phyloP scores from a whole-genome alignment of 1,284 basidiomycete genomes.

The Boletus smithii region DNA sequence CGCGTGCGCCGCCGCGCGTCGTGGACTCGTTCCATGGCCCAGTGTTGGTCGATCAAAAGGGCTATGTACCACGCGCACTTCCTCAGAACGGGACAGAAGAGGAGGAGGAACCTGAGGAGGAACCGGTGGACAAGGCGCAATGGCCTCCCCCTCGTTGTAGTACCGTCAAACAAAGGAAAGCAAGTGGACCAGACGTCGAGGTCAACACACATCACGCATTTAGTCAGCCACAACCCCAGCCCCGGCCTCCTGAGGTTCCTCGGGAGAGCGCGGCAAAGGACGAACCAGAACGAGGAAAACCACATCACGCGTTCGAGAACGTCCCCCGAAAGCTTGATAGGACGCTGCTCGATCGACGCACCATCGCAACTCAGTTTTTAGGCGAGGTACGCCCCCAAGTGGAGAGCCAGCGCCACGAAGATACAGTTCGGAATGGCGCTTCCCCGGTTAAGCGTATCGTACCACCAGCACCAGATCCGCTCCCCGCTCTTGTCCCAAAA shows the following conservation, averaged over 20 bases:
- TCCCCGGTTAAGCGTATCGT: conserved; percentile 6
- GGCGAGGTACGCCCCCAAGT: background rate
- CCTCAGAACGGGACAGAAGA: background rate
- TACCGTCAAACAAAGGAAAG: background rate
- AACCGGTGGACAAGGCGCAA: background rate
- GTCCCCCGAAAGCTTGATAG: too few species aligned
- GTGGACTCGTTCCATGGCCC: conserved; percentile 20
- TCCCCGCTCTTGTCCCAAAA: too few species aligned
- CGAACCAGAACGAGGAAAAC: background rate
- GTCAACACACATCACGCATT: conserved; percentile 22
- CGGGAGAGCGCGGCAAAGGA: too few species aligned
- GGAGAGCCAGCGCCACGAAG: background rate
- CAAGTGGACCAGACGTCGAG: background rate
- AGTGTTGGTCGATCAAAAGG: conserved; percentile 23
- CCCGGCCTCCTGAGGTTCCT: background rate
- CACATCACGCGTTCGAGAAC: background rate
- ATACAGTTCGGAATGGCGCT: background rate
- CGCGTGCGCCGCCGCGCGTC: conserved; percentile 26
- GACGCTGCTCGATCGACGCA: background rate
- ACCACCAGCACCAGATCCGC: background rate
- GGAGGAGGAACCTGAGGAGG: background rate
- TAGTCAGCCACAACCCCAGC: conserved; percentile 12
- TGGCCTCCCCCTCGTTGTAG: conserved; percentile 26
- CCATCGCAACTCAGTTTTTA: conserved; percentile 3
- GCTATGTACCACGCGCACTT: conserved; percentile 15